Evolutionary conservation across 2,329 filamentous ascomycete genomes (phyloP), one percentile per base, ranked within the genome.

Genomic region (Pochonia chlamydosporia): DNA sequence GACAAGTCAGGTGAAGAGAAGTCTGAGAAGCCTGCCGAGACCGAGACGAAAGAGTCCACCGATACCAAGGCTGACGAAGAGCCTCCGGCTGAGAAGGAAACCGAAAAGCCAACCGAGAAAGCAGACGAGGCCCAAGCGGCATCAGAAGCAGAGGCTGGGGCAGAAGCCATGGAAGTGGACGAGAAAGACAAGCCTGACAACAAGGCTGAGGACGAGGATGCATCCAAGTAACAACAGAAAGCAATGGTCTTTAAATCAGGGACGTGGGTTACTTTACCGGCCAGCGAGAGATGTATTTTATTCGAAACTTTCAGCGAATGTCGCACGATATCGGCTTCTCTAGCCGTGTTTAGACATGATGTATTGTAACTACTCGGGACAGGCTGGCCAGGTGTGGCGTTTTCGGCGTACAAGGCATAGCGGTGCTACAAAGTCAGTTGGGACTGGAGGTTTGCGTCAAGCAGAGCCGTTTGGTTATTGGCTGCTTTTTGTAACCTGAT

Each of bases 121-220:
- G 40, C 39, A n/a, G 25, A 28, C 18, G 35, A 56, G 16, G 46
- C 51, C 44, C 51, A 54, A 58, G 33, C 45, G 52, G 4, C 46
- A 39, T 21, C 35, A 13, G 35, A 39, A 23, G 35, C 20, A 3
- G 35, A 39, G 18, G 41, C 20, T 5, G 35, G 23, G 18, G 41
- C 44, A 20, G 65, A 67, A 30, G 58, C 59, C 24, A 65, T 65
- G 62, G 64, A 66, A n/a, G 54, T 65, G 24, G 65, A 66, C 20
- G 45, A 58, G 20, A 61, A 66, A 40, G 50, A 50, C 10, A 65
- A 62, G 49, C 56, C 56, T 13, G 53, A 56, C 44, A 47, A 58
- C 16, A 58, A 59, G 46, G 35, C 53, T 14, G 54, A 54, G 28
- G 55, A 57, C 41, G n/a, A n/a, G n/a, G 46, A 52, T 21, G 26